These are phyloP conservation scores for Ilyonectria mors-panacis DNA, from an alignment of 2,329 filamentous ascomycete genomes.

Conservation along the genomic window DNA sequence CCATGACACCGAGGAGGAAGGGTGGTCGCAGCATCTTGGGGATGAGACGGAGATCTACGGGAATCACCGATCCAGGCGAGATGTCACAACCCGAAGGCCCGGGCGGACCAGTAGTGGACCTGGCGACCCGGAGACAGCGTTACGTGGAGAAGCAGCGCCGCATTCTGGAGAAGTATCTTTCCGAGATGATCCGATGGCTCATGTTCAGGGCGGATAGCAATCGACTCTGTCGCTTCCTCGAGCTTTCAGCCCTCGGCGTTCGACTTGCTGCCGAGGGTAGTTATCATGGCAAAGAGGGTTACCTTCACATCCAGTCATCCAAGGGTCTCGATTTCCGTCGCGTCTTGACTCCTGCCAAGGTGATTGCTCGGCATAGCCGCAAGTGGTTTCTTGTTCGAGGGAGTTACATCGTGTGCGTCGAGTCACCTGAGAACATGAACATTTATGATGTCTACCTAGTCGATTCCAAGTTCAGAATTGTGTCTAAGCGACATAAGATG, in stretches of 20 bases:
- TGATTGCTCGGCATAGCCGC: slow-evolving; percentile 86
- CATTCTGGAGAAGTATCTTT: slow-evolving; percentile 90
- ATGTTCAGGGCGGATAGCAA: slow-evolving; percentile 98
- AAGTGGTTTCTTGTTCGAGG: slow-evolving; percentile 99
- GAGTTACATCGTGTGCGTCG: slow-evolving; percentile 98
- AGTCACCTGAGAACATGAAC: slow-evolving; percentile 98
- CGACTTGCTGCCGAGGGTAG: slow-evolving; percentile 94
- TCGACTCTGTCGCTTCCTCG: slow-evolving; percentile 93
- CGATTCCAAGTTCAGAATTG: slow-evolving; percentile 87
- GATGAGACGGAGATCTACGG: slow-evolving; percentile 68
- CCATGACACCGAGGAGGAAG: slow-evolving; percentile 59
- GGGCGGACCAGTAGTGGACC: slow-evolving; percentile 67
- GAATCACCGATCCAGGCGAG: slow-evolving; percentile 62
- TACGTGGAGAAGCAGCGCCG: slow-evolving; percentile 88
- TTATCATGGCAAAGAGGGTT: slow-evolving; percentile 98
- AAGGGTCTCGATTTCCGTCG: slow-evolving; percentile 90
- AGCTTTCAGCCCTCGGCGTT: slow-evolving; percentile 93
- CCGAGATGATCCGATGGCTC: slow-evolving; percentile 94
- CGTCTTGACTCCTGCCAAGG: slow-evolving; percentile 82
- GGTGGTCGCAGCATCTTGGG: slow-evolving; percentile 67
- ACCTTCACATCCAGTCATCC: slow-evolving; percentile 90
- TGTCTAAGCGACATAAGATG: slow-evolving; percentile 76
- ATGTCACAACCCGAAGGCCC: slow-evolving; percentile 57
- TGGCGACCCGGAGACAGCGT: slow-evolving; percentile 60
- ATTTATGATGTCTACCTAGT: slow-evolving; percentile 99